A percentile compares a stretch with the other conserved stretches of the same genome.
These are phyloP conservation scores for Diaporthe citriasiana DNA, from an alignment of 2,329 filamentous ascomycete genomes.

Conservation along the genomic window DNA sequence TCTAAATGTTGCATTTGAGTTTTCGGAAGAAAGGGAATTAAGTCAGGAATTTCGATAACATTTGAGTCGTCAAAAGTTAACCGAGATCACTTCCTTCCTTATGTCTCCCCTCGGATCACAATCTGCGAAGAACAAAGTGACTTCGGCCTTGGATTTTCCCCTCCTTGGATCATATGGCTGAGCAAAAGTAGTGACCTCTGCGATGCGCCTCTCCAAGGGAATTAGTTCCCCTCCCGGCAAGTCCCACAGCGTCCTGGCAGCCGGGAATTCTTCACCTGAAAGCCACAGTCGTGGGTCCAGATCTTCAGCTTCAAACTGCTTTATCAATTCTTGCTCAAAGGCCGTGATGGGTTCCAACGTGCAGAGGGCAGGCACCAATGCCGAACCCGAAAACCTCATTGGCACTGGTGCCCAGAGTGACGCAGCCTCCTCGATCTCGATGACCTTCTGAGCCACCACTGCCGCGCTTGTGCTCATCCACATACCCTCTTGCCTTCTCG, in stretches of 20 bases:
- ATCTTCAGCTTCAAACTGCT: conserved; percentile 34
- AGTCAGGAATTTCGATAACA: neutral
- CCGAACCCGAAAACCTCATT: neutral
- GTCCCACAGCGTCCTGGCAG: conserved; percentile 20
- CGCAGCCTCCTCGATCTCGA: conserved; percentile 43
- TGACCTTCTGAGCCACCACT: conserved; percentile 46
- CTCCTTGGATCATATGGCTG: conserved; percentile 33
- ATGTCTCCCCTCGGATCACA: neutral
- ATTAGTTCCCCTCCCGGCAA: conserved; percentile 12
- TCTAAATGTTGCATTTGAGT: neutral
- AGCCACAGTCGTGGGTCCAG: conserved; percentile 23
- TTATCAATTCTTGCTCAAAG: conserved; percentile 12
- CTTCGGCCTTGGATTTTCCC: conserved; percentile 20
- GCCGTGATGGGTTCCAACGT: conserved; percentile 5
- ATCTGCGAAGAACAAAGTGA: conserved; percentile 30
- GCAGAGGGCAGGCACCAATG: neutral
- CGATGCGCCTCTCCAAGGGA: conserved; percentile 24
- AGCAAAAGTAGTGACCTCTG: conserved; percentile 2
- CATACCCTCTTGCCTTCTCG: conserved; percentile 52
- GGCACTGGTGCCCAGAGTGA: conserved; percentile 9
- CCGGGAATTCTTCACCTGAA: neutral
- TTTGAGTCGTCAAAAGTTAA: conserved; percentile 10
- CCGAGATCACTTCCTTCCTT: conserved; percentile 8
- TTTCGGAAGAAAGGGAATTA: neutral
- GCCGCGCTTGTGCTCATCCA: conserved; percentile 52